Evolutionary conservation across 2,329 filamentous ascomycete species (phyloP).

Genomic region (Beauveria caledonica): DNA sequence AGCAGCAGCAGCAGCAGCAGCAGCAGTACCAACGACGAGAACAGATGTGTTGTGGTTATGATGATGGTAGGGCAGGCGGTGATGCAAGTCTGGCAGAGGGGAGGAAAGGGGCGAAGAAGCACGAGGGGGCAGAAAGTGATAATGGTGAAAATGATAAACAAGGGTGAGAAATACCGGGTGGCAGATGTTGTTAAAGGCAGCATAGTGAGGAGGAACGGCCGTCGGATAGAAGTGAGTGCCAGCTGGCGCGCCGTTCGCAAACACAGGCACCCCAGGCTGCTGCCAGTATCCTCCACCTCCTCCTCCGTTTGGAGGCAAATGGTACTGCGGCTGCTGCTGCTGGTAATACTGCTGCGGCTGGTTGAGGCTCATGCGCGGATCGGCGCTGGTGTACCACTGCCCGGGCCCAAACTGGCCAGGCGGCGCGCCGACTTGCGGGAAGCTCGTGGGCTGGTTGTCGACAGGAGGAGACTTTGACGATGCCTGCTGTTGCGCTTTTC

Average conservation of each 20-base stretch:
- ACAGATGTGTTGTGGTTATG: conserved; percentile 13
- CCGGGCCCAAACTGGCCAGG: conserved; percentile 6
- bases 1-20: neutral
- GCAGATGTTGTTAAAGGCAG: conserved; percentile 9
- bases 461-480: neutral
- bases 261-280: neutral
- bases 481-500: neutral
- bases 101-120: neutral
- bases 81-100: neutral
- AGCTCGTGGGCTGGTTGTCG: conserved; percentile 11
- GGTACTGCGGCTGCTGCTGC: conserved; percentile 1
- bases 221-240: conserved; percentile 8
- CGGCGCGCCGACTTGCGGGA: conserved; percentile 9
- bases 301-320: conserved; percentile 1
- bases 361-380: conserved; percentile 8
- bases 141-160: neutral
- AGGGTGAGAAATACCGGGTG: conserved; percentile 8
- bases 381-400: conserved; percentile 8
- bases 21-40: conserved; percentile 14
- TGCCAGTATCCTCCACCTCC: neutral
- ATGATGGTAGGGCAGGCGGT: conserved; percentile 5
- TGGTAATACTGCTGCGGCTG: conserved; percentile 3
- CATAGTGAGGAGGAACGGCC: conserved; percentile 7
- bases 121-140: neutral
- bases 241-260: conserved; percentile 11